Conservation (phyloP, 345 rosid genomes). For the Populus euphratica region DNA sequence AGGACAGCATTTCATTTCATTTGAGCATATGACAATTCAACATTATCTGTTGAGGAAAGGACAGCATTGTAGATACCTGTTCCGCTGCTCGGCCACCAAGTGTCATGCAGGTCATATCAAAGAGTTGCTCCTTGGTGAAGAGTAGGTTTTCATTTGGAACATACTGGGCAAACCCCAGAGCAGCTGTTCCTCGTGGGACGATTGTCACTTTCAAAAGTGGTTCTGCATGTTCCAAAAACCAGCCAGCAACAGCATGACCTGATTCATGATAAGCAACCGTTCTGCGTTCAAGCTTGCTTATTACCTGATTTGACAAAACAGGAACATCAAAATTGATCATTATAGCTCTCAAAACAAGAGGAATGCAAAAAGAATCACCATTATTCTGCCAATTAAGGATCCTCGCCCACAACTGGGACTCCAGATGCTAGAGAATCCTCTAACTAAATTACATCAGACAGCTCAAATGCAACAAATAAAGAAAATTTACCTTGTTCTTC, state of each 20-base stretch:
- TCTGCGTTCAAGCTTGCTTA: constrained; percentile 72
- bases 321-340: background rate
- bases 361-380: background rate
- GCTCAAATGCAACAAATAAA: background rate
- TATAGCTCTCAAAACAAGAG: background rate
- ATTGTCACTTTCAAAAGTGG: constrained; percentile 89
- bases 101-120: constrained; percentile 92
- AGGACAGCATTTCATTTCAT: too few species aligned
- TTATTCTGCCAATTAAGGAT: too few species aligned
- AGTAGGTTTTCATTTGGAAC: constrained; percentile 93
- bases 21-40: background rate
- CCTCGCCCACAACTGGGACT: background rate
- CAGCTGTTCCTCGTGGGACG: constrained; percentile 94
- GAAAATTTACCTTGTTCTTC: constrained; percentile 60
- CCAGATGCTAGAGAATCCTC: background rate
- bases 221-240: constrained; percentile 93
- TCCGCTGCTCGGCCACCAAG: constrained; percentile 96
- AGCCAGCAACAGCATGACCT: constrained; percentile 86
- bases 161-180: constrained; percentile 88
- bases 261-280: constrained; percentile 93
- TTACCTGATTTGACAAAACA: constrained; percentile 40
- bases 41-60: too few species aligned
- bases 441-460: background rate
- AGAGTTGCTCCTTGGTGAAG: constrained; percentile 88
- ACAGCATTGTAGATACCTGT: constrained; percentile 41